These are phyloP conservation scores for Mycena rebaudengoi DNA, from an alignment of 768 basidiomycete species.

Conservation along the genomic window DNA sequence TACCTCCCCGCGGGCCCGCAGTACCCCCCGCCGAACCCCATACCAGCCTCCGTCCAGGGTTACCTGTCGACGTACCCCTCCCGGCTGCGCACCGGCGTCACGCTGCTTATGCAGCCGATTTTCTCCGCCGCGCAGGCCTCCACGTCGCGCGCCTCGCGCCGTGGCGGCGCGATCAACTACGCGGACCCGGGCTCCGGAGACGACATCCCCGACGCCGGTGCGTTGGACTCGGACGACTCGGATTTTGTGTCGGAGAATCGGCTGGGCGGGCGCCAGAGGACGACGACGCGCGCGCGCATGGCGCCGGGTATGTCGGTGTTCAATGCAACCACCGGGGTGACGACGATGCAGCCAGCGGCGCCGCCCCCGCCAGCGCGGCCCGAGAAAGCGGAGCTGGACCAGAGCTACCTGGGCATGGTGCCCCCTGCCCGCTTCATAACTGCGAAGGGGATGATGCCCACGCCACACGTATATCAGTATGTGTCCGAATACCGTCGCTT, in stretches of 20 bases:
- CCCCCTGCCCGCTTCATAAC: conserved; percentile 84
- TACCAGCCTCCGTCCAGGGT: conserved; percentile 75
- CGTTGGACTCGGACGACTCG: conserved; percentile 85
- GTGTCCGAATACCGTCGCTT: conserved; percentile 39
- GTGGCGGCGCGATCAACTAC: conserved; percentile 83
- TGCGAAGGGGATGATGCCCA: conserved; percentile 61
- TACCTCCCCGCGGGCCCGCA: conserved; percentile 46
- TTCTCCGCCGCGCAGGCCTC: conserved; percentile 71
- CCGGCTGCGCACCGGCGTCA: conserved; percentile 88
- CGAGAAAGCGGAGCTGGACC: conserved; percentile 75
- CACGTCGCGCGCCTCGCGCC: conserved; percentile 57
- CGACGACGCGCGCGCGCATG: conserved; percentile 48
- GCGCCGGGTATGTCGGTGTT: conserved; percentile 63
- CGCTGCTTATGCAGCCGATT: conserved; percentile 91
- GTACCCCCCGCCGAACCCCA: conserved; percentile 62
- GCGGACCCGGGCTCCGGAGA: conserved; percentile 87
- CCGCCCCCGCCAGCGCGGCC: conserved; percentile 44
- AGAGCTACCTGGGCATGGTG: conserved; percentile 89
- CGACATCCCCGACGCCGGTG: conserved; percentile 82
- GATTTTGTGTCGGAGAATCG: conserved; percentile 60
- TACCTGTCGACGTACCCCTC: conserved; percentile 86
- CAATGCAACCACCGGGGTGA: conserved; percentile 57
- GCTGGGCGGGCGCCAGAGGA: conserved; percentile 59
- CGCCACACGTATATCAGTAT: conserved; percentile 80
- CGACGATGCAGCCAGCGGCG: conserved; percentile 42